Evolutionary conservation across 345 rosid species (phyloP), one percentile per base, ranked within the genome.

Genomic region (Aurinia saxatilis): DNA sequence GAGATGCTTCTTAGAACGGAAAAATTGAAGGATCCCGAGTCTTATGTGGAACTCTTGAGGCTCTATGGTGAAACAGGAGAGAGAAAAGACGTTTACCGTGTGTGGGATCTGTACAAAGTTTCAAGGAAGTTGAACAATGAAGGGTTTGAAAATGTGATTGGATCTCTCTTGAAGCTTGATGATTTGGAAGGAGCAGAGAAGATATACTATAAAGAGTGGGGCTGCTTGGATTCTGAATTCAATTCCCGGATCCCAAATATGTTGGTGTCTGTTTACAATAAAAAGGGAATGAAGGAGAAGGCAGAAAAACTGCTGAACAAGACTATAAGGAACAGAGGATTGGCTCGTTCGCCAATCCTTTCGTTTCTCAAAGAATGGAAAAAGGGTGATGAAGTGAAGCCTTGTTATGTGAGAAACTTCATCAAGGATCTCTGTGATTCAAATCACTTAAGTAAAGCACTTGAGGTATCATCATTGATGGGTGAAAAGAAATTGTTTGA

Each of bases 41-140:
- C n/a, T n/a, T 36, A 48, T 15, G 16, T 11, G 15, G 35, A 21
- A 25, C 46, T 61, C 66, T 10, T 48, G 35, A 36, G 12, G 17
- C 15, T 48, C 7, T 61, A 61, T 47, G 66, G 66, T 61, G 56
- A 47, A 48, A 46, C 25, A 5, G 66, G 66, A 14, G 35, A 2
- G 46, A 61, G 12, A 23, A 46, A 48, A 48, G 56, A 36, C 1
- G 56, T 61, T 25, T 48, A 61, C 16, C 66, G 66, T 36, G 23
- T 61, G 19, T 61, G 56, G 66, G 12, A 36, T 4, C 2, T 61
- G 36, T 61, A 21, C 11, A 7, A n/a, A n/a, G n/a, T n/a, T n/a
- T n/a, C 56, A 14, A 27, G 8, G 2, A 3, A 10, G 15, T 15
- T 6, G 5, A 8, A 10, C 2, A 61, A 15, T 15, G 56, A 48